These are phyloP conservation scores for Lipomyces chichibuensis DNA, from an alignment of 805 yeast species.

Conservation along the genomic window DNA sequence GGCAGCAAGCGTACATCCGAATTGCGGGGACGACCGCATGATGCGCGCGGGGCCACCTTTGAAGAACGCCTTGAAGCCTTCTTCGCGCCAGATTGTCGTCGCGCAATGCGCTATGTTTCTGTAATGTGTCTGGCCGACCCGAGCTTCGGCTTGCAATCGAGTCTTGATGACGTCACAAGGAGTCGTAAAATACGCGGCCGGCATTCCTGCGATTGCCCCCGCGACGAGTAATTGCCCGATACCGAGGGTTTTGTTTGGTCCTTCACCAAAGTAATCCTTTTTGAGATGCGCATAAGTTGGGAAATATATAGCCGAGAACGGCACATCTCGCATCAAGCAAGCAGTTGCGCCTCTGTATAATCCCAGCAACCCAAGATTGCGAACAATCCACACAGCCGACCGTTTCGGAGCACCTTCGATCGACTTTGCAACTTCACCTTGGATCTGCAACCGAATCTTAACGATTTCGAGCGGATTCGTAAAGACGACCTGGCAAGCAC, in stretches of 20 bases:
- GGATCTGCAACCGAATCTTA: conserved; percentile 91
- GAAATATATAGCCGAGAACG: conserved; percentile 95
- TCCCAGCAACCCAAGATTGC: conserved; percentile 79
- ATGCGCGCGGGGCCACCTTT: conserved; percentile 97
- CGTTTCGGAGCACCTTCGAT: conserved; percentile 47
- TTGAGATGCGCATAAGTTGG: conserved; percentile 95
- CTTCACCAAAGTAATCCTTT: conserved; percentile 76
- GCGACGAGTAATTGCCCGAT: conserved; percentile 82
- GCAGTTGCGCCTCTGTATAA: conserved; percentile 90
- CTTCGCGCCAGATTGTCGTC: conserved; percentile 71
- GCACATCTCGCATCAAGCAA: conserved; percentile 91
- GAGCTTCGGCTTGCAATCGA: conserved; percentile 82
- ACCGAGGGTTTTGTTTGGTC: conserved; percentile 70
- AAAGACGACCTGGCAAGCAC: conserved; percentile 94
- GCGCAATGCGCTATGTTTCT: conserved; percentile 79
- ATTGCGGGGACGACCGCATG: conserved; percentile 93
- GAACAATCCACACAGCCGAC: conserved; percentile 72
- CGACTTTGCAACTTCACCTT: conserved; percentile 65
- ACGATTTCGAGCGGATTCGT: conserved; percentile 96
- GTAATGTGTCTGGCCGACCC: conserved; percentile 76
- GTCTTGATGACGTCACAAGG: conserved; percentile 98
- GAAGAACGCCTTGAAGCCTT: conserved; percentile 83
- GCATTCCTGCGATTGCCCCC: conserved; percentile 97
- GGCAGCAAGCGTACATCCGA: conserved; percentile 97
- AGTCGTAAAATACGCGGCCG: conserved; percentile 94